These are phyloP conservation scores for Biscogniauxia sp. DNA, from an alignment of 2,329 filamentous ascomycete species.

Conservation along the genomic window DNA sequence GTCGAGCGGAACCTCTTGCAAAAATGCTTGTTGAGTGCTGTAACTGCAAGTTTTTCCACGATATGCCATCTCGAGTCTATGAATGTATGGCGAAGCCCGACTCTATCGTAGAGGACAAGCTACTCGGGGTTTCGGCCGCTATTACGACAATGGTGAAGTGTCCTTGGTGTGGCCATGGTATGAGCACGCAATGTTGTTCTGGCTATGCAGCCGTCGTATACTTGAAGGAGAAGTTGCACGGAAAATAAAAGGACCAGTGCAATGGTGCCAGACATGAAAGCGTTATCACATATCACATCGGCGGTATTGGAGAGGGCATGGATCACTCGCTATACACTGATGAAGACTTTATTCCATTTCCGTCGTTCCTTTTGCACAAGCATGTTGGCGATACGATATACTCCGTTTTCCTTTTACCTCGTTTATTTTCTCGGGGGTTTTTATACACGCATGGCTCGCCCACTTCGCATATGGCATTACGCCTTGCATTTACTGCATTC, in stretches of 20 bases:
- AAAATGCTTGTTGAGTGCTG: constrained; percentile 68
- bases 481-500: not conserved
- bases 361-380: not conserved
- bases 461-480: not conserved
- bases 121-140: constrained; percentile 52
- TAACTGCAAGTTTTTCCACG: constrained; percentile 61
- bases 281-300: not conserved
- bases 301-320: not conserved
- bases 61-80: constrained; percentile 63
- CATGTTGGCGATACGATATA: not conserved
- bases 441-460: not conserved
- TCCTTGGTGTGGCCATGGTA: constrained; percentile 70
- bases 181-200: constrained; percentile 67
- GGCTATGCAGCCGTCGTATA: constrained; percentile 67
- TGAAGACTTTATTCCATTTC: not conserved
- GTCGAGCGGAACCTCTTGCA: constrained; percentile 43
- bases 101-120: constrained; percentile 49
- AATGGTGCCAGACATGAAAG: not conserved
- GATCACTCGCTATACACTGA: not conserved
- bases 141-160: constrained; percentile 64
- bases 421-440: not conserved
- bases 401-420: not conserved
- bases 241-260: constrained; percentile 20
- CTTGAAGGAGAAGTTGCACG: constrained; percentile 61
- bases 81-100: constrained; percentile 62